Base-by-base conservation (phyloP, 1,284 basidiomycete genomes). In the Tremellales sp. region DNA sequence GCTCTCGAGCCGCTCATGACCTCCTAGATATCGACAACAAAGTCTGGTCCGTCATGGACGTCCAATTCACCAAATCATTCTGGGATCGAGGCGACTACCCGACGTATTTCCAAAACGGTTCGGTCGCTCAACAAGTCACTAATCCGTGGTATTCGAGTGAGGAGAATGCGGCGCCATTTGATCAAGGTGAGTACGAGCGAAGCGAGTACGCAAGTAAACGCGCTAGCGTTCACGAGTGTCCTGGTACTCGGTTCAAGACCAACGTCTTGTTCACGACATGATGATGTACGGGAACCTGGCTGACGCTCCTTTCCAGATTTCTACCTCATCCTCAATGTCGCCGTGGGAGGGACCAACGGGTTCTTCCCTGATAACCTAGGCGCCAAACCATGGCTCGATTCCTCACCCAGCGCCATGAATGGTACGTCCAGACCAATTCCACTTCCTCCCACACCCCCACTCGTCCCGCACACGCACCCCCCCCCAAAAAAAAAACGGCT, bases 311-410 rank as follows among this genome's bases (percentile, higher is more conserved):
- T 50, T 8, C 25, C 40, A 48, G 84, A 79, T 13, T 89, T 90
- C 73, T 89, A 87, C 70, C 74, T 90, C 37, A 82, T 89, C 56
- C 72, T 90, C 60, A 80, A 87, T 68, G 80, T 90, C 44, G 86
- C 84, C 12, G 84, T 82, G 13, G 88, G 88, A 4, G 86, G 87
- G 13, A 89, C 86, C 26, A 87, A 84, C 59, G 87, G 87, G 13
- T 89, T 85, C 85, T 90, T 90, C 79, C 84, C 84, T n/a, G 86
- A 89, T 61, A 75, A 76, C 25, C 68, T 80, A 2, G 81, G 80
- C 45, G 76, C 78, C 48, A 90, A 89, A 73, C 82, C 84, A 24
- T 90, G 87, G 88, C 47, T 61, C 56, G 66, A 42, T 64, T 53
- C 42, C 51, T 60, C 37, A 61, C 53, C 61, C 59, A 72, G 22